A percentile compares a stretch with the other conserved stretches of the same genome.
These are phyloP conservation scores for Blastobotrys arbuscula DNA, from an alignment of 1,139 yeast species.

Conservation along the genomic window DNA sequence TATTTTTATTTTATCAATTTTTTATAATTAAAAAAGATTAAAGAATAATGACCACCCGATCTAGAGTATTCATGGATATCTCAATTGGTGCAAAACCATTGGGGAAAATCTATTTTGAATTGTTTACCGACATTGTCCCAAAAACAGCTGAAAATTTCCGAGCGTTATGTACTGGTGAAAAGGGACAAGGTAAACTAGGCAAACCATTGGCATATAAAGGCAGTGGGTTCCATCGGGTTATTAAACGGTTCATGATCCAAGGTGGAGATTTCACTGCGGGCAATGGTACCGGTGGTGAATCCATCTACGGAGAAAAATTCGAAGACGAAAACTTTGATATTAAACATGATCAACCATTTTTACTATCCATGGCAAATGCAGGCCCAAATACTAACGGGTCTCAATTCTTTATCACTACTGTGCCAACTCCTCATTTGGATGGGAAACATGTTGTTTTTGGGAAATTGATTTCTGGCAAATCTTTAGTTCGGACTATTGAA, in stretches of 20 bases:
- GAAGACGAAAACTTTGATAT: slow-evolving; percentile 83
- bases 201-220: slow-evolving; percentile 70
- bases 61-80: slow-evolving; percentile 70
- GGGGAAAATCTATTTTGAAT: slow-evolving; percentile 73
- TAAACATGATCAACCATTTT: slow-evolving; percentile 76
- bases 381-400: slow-evolving; percentile 96
- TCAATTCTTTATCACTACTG: slow-evolving; percentile 86
- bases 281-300: slow-evolving; percentile 90
- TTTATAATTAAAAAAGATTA: not conserved
- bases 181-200: slow-evolving; percentile 61
- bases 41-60: slow-evolving; percentile 22
- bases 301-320: slow-evolving; percentile 91
- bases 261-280: slow-evolving; percentile 95
- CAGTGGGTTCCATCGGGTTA: slow-evolving; percentile 85
- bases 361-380: slow-evolving; percentile 93
- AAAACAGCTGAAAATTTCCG: slow-evolving; percentile 91
- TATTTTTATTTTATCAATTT: too few species aligned
- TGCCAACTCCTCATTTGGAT: slow-evolving; percentile 76
- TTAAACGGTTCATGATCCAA: slow-evolving; percentile 43
- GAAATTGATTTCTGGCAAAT: slow-evolving; percentile 74
- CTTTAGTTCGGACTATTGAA: slow-evolving; percentile 74
- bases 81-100: slow-evolving; percentile 55
- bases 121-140: slow-evolving; percentile 78
- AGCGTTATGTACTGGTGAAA: slow-evolving; percentile 85
- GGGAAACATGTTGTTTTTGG: slow-evolving; percentile 98